Evolutionary conservation across 805 yeast species (phyloP), one percentile per base, ranked within the genome.

Genomic region (Saccharomycopsis guyanensis): DNA sequence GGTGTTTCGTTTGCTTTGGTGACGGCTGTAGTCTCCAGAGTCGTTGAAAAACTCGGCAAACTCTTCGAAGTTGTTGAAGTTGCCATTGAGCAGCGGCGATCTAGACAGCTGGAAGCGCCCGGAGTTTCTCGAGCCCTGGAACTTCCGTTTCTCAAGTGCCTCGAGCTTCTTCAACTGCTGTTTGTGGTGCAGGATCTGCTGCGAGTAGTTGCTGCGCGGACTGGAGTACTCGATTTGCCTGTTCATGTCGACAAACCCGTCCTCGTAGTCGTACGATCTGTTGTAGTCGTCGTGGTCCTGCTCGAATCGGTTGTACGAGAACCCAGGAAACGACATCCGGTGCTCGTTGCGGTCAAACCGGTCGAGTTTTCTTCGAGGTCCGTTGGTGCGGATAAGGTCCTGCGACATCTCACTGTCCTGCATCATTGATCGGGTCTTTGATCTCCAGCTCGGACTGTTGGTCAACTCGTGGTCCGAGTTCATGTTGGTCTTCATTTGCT

Each of bases 111-210:
- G 29, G 29, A 25, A 25, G 10, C 29, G 29, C 29, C 10, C 29
- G 10, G 29, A 25, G 29, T 25, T 25, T 6, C 29, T 6, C 10
- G 29, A 25, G 10, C 29, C 29, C 10, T 25, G 29, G 29, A 7
- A 10, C 36, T 47, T 47, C 25, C 43, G 33, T 29, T 40, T 47
- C 19, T 47, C 50, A 18, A 47, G 40, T 5, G 50, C 50, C 18
- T 47, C 48, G 20, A 36, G 18, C 18, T 42, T 42, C 23, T 42
- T 46, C 31, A 42, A 36, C 31, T 34, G 49, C 22, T 45, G 42
- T 18, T 27, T 34, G 20, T 46, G 35, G 20, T 32, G 16, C 12
- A 36, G n/a, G 31, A 41, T 25, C 23, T 45, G 49, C 20, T 33
- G 49, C 18, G 41, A 25, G 29, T 25, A 25, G 10, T 25, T 6